Evolutionary conservation across 2,329 filamentous ascomycete species (phyloP).

Genomic region (Penicillium sp.): DNA sequence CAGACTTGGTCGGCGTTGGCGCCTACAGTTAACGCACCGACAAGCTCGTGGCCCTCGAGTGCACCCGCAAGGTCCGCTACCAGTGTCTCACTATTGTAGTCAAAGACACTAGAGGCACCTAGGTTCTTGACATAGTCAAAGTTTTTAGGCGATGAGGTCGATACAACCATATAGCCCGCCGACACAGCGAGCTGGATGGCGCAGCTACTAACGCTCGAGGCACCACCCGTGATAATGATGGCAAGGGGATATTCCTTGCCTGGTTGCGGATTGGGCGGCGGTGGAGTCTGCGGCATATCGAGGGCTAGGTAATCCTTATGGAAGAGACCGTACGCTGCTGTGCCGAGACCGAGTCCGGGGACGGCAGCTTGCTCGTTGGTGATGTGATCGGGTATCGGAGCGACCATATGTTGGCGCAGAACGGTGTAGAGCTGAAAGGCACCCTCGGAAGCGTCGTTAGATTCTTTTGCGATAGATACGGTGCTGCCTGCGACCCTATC

Average conservation of each 20-base stretch:
- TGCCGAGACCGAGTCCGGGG: constrained; percentile 20
- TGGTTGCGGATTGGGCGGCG: neutral
- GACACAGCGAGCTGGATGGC: constrained; percentile 49
- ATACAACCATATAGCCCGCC: constrained; percentile 48
- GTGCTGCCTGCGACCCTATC: constrained; percentile 43
- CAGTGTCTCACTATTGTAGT: constrained; percentile 41
- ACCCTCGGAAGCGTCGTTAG: constrained; percentile 13
- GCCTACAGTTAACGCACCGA: constrained; percentile 20
- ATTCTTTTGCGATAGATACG: constrained; percentile 13
- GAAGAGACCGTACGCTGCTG: constrained; percentile 23
- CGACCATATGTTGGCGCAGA: constrained; percentile 11
- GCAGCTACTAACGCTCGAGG: constrained; percentile 47
- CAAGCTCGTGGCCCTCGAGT: constrained; percentile 19
- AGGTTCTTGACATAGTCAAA: constrained; percentile 44
- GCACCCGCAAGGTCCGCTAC: constrained; percentile 31
- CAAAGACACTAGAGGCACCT: constrained; percentile 46
- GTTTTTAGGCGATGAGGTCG: constrained; percentile 45
- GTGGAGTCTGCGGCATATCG: constrained; percentile 4
- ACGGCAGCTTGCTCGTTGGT: constrained; percentile 20
- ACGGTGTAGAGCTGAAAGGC: constrained; percentile 28
- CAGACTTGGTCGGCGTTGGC: constrained; percentile 19
- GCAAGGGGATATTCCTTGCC: neutral
- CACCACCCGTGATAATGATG: constrained; percentile 31
- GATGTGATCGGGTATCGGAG: constrained; percentile 15
- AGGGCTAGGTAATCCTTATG: constrained; percentile 19